Base-by-base conservation (phyloP, 116 monocot species). In the Posidonia oceanica region DNA sequence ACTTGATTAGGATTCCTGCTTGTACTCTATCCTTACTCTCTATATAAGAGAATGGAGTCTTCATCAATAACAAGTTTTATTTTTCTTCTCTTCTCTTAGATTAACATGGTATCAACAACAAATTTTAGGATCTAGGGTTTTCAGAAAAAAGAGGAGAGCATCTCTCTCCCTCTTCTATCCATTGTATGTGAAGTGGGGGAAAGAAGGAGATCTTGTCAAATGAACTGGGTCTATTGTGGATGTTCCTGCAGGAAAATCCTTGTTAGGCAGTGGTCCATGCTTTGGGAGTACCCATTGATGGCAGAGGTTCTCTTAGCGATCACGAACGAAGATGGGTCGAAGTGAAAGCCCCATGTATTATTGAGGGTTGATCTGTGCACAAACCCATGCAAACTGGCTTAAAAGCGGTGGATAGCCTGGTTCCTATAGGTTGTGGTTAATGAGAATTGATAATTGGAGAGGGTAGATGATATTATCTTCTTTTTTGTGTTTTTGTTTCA, bases 351-450 rank as follows among this genome's bases (percentile, higher is more conserved):
- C 56, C 36, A 70, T 1, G 70, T 52, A 70, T 59, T 70, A 70
- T 70, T 70, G 36, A 70, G 29, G 37, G 36, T 70, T 36, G 54
- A 70, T 70, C 56, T 57, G 56, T 70, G 70, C 70, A 70, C 16
- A 36, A 64, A 64, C 64, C 36, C 64, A 71, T 63, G 66, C 66
- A 71, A 77, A 71, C 56, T 56, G 4, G 56, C 56, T 15, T 56
- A 56, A 56, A 56, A 56, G 56, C 3, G 56, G 56, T 56, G 63
- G 71, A 71, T 71, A 73, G 65, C 48, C 42, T 77, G 65, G 71
- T 64, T 71, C 71, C 70, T 71, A 59, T 77, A 77, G 66, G 71
- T 22, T 21, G 64, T 77, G 56, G 58, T 71, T 55, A 77, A 71
- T 23, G 65, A 65, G 59, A 71, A 77, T 66, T 77, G 70, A 55